Percentiles rank a stretch among this genome's conserved stretches.
phyloP scores from a whole-genome alignment of 2,329 filamentous ascomycete species.

The Calcarisporium arbuscula region DNA sequence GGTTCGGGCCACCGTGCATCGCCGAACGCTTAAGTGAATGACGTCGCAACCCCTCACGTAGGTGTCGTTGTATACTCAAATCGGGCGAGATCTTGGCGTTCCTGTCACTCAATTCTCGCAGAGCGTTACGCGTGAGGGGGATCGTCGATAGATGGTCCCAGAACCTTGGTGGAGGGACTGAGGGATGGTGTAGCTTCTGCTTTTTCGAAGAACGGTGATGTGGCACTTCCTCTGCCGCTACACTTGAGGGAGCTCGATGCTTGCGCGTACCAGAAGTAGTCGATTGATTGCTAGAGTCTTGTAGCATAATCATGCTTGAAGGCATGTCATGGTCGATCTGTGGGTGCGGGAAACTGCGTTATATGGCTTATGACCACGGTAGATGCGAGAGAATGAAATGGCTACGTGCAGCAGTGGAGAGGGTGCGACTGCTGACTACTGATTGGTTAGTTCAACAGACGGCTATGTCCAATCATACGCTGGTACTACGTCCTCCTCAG shows the following conservation, averaged over 20 bases:
- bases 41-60: neutral
- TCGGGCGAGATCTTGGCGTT: neutral
- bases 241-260: neutral
- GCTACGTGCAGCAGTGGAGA: no score
- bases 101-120: neutral
- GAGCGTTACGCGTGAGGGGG: neutral
- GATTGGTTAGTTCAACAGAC: no score
- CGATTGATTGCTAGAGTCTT: no score
- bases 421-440: no score
- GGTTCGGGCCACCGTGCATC: conserved; percentile 1
- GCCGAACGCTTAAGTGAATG: conserved; percentile 1
- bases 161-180: neutral
- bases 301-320: no score
- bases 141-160: neutral
- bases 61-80: neutral
- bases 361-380: no score
- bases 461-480: no score
- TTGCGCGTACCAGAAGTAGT: neutral
- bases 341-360: no score
- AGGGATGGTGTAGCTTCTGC: neutral
- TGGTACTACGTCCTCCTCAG: no score
- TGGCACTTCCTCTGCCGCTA: neutral
- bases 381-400: no score
- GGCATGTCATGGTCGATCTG: no score
- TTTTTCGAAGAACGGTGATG: neutral